Evolutionary conservation across 192 early-diverging fungal genomes (phyloP).

Genomic region (Umbelopsis isabellina): DNA sequence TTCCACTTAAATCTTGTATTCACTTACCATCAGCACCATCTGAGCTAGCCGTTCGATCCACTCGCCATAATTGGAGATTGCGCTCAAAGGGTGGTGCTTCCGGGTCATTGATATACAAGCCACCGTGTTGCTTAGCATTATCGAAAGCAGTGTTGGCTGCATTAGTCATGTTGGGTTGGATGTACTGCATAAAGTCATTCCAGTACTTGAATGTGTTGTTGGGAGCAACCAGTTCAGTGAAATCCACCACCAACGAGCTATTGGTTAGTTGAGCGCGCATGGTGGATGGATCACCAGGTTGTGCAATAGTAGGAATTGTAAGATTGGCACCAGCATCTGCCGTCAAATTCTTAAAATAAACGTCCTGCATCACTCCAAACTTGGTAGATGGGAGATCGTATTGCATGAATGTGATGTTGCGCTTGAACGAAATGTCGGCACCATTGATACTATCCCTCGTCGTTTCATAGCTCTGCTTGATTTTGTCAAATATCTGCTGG

Average conservation of each 20-base stretch:
- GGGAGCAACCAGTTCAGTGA: constrained; percentile 22
- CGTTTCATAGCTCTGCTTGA: constrained; percentile 33
- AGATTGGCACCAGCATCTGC: constrained; percentile 44
- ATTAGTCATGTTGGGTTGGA: not conserved
- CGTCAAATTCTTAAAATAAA: constrained; percentile 43
- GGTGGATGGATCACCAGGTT: constrained; percentile 20
- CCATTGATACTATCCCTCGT: constrained; percentile 19
- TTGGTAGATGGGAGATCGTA: constrained; percentile 33
- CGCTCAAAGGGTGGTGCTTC: constrained; percentile 40
- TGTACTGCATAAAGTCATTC: constrained; percentile 30
- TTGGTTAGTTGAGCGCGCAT: constrained; percentile 33
- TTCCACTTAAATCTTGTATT: too few species aligned
- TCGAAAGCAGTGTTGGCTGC: constrained; percentile 21
- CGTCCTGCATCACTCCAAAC: constrained; percentile 36
- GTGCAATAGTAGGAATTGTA: constrained; percentile 15
- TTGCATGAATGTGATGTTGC: constrained; percentile 43
- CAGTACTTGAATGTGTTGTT: constrained; percentile 19
- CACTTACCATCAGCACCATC: constrained; percentile 14
- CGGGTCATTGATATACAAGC: constrained; percentile 27
- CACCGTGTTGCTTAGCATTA: constrained; percentile 9
- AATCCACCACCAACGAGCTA: constrained; percentile 34
- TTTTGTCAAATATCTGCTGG: constrained; percentile 31
- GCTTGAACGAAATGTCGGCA: constrained; percentile 26
- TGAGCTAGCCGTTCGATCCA: constrained; percentile 24
- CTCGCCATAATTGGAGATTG: constrained; percentile 30